Evolutionary conservation across 495 filamentous ascomycete genomes (phyloP), one percentile per base, ranked within the genome.

Genomic region (Penicillium malachiteum): DNA sequence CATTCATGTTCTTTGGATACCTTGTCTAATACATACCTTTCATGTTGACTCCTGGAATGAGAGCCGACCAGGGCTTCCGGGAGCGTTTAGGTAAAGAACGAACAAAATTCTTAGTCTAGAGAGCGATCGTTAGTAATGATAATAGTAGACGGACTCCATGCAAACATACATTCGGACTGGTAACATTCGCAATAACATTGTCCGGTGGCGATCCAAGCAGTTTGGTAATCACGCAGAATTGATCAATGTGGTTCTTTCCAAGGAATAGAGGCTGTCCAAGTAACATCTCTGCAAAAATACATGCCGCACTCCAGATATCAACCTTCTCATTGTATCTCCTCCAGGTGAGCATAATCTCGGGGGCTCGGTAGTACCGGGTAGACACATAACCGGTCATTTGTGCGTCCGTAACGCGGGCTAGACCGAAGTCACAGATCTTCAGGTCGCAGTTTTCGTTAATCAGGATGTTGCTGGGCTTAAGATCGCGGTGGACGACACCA

Each of bases 281-380:
- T 48, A 98, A 77, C 92, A 98, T 97, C 74, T 98, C 94, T 33
- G 94, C 94, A 64, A 98, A 96, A 63, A 98, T 98, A 73, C 94
- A 98, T 41, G 92, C 94, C 2, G 91, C 92, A 67, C 93, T 97
- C 94, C 94, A 98, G 62, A 98, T 96, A 73, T 98, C 94, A 45
- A 97, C 94, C 76, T 97, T 94, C 42, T 97, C 90, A 64, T 96
- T 93, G 72, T 98, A 98, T 73, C 97, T 96, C 71, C 96, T 93
- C 94, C 94, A 98, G 38, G 94, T 98, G 65, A 98, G 91, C 94
- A 98, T 98, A 66, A 98, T 97, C 73, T 98, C 94, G 3, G 94
- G 94, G 1, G 94, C 94, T 46, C 94, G 86, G 78, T 98, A 98
- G 79, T 97, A 98, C 77, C 94, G 82, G 39, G 94, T 98, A 26